phyloP scores from a whole-genome alignment of 2,329 filamentous ascomycete species.

The Phaeosphaeria sp. region DNA sequence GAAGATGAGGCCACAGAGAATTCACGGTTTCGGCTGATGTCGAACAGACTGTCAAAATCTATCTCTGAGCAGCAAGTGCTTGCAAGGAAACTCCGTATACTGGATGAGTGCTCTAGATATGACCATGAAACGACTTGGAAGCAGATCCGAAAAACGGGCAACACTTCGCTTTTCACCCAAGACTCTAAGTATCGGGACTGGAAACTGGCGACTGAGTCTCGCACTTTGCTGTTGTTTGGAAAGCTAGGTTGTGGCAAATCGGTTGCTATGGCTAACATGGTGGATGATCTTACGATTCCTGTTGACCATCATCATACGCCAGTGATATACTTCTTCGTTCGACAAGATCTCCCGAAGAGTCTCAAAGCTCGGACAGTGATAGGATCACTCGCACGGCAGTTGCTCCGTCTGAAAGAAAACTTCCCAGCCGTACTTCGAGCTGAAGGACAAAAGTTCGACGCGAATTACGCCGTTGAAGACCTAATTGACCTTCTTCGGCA shows the following conservation, averaged over 20 bases:
- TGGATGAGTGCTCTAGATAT: slow-evolving; percentile 52
- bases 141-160: slow-evolving; percentile 50
- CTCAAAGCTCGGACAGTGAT: slow-evolving; percentile 29
- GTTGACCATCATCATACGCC: background rate
- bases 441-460: background rate
- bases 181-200: slow-evolving; percentile 34
- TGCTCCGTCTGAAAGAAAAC: slow-evolving; percentile 36
- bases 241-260: slow-evolving; percentile 56
- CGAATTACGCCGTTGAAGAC: background rate
- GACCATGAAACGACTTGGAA: slow-evolving; percentile 53
- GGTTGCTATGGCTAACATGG: slow-evolving; percentile 53
- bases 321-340: slow-evolving; percentile 36
- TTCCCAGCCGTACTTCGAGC: slow-evolving; percentile 1
- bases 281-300: slow-evolving; percentile 32
- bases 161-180: slow-evolving; percentile 33
- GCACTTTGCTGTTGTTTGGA: slow-evolving; percentile 46
- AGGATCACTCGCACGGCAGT: slow-evolving; percentile 41
- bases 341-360: slow-evolving; percentile 28
- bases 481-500: slow-evolving; percentile 21
- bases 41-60: slow-evolving; percentile 19
- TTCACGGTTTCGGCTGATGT: slow-evolving; percentile 26
- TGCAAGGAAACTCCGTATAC: slow-evolving; percentile 31
- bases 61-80: slow-evolving; percentile 20
- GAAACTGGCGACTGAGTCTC: slow-evolving; percentile 26
- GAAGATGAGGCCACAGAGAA: slow-evolving; percentile 34